Conservation (phyloP, 2,329 filamentous ascomycete genomes). For the Trichoderma polysporum region DNA sequence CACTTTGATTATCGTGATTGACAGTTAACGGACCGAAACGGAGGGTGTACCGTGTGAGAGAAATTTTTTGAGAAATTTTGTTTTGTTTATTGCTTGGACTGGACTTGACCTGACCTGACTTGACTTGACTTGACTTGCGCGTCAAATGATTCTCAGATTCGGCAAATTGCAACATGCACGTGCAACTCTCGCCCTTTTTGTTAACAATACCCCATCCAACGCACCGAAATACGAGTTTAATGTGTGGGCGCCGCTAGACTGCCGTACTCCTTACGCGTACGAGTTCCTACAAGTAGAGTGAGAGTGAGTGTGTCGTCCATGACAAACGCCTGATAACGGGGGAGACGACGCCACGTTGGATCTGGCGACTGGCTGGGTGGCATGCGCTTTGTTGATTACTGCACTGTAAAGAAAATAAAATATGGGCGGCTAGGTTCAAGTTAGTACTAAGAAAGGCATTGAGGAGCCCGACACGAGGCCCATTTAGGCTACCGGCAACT, state of each 20-base stretch:
- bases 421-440: not conserved
- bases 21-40: constrained; percentile 16
- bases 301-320: not conserved
- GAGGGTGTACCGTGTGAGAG: not conserved
- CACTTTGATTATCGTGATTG: constrained; percentile 1
- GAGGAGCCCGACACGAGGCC: constrained; percentile 6
- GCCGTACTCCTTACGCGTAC: constrained; percentile 1
- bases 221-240: constrained; percentile 11
- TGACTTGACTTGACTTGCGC: not conserved
- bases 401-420: too few species aligned
- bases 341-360: constrained; percentile 9
- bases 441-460: not conserved
- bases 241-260: not conserved
- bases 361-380: not conserved
- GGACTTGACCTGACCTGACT: too few species aligned
- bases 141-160: not conserved
- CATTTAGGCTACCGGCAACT: constrained; percentile 2
- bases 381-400: not conserved
- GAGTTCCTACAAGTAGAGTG: not conserved
- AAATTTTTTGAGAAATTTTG: not conserved
- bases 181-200: not conserved
- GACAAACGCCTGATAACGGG: constrained; percentile 1
- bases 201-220: not conserved
- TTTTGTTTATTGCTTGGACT: not conserved
- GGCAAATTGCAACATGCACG: too few species aligned